Evolutionary conservation across 2,329 filamentous ascomycete genomes (phyloP).

Genomic region (Aspergillus flavus): DNA sequence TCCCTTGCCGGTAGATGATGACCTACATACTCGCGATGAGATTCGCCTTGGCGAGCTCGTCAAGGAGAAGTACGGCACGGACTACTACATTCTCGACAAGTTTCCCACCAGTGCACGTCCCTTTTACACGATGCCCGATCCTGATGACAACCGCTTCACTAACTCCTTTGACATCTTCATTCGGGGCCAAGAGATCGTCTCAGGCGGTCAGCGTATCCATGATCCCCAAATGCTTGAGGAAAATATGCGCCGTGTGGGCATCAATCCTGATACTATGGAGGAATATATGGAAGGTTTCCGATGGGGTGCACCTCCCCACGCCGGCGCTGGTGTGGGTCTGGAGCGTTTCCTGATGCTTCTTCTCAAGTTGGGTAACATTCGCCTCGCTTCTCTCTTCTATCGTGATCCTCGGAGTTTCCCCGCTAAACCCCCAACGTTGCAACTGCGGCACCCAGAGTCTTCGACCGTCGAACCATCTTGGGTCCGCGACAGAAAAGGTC

Average conservation of each 20-base stretch:
- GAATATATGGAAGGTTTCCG: conserved; percentile 89
- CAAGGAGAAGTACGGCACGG: conserved; percentile 82
- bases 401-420: conserved; percentile 88
- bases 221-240: conserved; percentile 72
- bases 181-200: conserved; percentile 88
- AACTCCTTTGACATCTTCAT: conserved; percentile 97
- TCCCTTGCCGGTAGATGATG: conserved; percentile 69
- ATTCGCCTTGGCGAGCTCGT: conserved; percentile 82
- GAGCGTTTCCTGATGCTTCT: conserved; percentile 87
- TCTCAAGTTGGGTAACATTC: conserved; percentile 84
- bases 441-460: conserved; percentile 82
- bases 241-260: conserved; percentile 74
- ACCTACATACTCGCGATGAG: conserved; percentile 82
- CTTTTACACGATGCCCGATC: conserved; percentile 88
- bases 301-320: conserved; percentile 85
- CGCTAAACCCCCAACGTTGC: conserved; percentile 60
- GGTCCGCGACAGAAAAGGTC: conserved; percentile 45
- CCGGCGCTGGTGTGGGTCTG: conserved; percentile 84
- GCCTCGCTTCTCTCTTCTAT: conserved; percentile 83
- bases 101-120: conserved; percentile 83
- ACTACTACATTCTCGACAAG: conserved; percentile 94
- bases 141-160: conserved; percentile 70
- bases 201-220: conserved; percentile 91
- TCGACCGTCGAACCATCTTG: conserved; percentile 75
- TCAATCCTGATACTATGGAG: conserved; percentile 80